Conservation (phyloP, 306 rosid species). For the Cucurbita ficifolia region DNA sequence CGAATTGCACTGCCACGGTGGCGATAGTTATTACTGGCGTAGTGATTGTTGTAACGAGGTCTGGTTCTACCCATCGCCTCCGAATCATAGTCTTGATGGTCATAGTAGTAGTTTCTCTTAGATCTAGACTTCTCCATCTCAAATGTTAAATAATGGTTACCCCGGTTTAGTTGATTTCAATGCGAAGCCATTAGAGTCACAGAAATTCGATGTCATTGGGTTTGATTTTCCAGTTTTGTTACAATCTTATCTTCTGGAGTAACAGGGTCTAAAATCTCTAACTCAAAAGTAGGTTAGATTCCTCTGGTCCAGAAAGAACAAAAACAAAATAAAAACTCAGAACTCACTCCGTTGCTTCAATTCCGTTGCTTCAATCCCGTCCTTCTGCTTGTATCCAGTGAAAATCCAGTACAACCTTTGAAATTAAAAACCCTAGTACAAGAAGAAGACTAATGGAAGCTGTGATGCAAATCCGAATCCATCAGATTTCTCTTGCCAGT, state of each 20-base stretch:
- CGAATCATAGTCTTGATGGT: conserved; percentile 70
- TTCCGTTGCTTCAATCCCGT: not conserved
- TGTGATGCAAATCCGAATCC: not conserved
- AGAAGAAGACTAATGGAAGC: not conserved
- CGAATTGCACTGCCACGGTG: conserved; percentile 28
- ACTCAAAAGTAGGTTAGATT: not conserved
- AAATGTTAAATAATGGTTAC: not conserved
- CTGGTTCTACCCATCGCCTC: conserved; percentile 68
- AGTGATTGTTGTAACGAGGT: conserved; percentile 74
- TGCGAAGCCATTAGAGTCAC: conserved; percentile 9
- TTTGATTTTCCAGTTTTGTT: conserved; percentile 6
- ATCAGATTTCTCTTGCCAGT: not conserved
- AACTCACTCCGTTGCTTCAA: not conserved
- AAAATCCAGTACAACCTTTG: not conserved
- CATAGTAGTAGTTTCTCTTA: conserved; percentile 84
- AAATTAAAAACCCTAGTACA: not conserved
- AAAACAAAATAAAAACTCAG: not conserved
- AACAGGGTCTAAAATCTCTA: not conserved
- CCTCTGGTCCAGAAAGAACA: not conserved
- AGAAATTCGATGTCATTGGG: conserved; percentile 11
- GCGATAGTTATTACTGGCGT: conserved; percentile 30
- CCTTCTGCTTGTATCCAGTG: not conserved
- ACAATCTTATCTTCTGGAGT: not conserved
- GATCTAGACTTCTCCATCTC: conserved; percentile 98
- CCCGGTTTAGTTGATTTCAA: conserved; percentile 5